Evolutionary conservation across 2,329 filamentous ascomycete genomes (phyloP).

Genomic region (Botryosphaeria dothidea): DNA sequence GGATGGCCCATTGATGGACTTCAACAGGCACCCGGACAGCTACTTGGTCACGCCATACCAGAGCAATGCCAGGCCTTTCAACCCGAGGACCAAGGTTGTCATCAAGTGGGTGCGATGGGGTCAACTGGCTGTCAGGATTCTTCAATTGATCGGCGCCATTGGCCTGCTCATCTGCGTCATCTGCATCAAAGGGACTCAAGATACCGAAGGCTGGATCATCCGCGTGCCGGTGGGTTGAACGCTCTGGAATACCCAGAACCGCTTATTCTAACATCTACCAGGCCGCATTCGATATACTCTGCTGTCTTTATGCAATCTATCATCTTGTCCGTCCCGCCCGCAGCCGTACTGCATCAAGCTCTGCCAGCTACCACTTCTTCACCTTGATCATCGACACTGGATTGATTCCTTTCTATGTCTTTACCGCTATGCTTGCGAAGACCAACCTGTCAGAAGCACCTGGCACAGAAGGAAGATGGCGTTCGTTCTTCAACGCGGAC

Average conservation of each 20-base stretch:
- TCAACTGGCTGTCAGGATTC: constrained; percentile 68
- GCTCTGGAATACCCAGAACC: no score
- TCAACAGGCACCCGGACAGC: constrained; percentile 83
- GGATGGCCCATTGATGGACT: constrained; percentile 74
- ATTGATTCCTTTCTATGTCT: constrained; percentile 64
- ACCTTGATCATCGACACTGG: constrained; percentile 71
- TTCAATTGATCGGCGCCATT: constrained; percentile 68
- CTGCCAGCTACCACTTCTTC: constrained; percentile 88
- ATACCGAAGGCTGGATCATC: constrained; percentile 71
- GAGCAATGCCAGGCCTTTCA: constrained; percentile 66
- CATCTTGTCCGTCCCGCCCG: constrained; percentile 73
- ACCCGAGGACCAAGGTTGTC: constrained; percentile 66
- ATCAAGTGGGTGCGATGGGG: constrained; percentile 69
- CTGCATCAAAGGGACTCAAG: constrained; percentile 68
- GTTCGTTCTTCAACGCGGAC: constrained; percentile 63
- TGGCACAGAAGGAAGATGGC: constrained; percentile 60
- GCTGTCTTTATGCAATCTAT: constrained; percentile 76
- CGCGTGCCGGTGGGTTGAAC: constrained; percentile 66
- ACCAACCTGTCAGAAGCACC: constrained; percentile 52
- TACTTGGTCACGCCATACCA: constrained; percentile 66
- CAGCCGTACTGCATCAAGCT: constrained; percentile 73
- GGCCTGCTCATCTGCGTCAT: constrained; percentile 76
- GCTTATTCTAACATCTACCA: constrained; percentile 38
- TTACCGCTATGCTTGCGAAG: constrained; percentile 57
- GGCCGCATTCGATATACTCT: constrained; percentile 73